phyloP scores from a whole-genome alignment of 1,284 basidiomycete genomes.

The Cystobasidium slooffiae region DNA sequence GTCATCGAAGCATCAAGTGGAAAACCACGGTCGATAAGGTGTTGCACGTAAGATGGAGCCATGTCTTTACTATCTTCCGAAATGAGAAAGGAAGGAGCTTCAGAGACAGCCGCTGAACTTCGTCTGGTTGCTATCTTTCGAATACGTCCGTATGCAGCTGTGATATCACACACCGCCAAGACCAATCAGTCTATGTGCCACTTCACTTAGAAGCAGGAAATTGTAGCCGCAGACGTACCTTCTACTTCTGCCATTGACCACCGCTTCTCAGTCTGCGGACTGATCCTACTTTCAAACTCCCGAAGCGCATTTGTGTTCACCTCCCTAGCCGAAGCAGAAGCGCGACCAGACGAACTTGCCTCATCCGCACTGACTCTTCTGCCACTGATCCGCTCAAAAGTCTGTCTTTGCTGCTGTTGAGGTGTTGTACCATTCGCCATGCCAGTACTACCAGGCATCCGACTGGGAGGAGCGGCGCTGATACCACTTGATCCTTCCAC shows the following conservation, averaged over 20 bases:
- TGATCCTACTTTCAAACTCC: conserved; percentile 4
- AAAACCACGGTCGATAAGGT: conserved; percentile 13
- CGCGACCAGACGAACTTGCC: background rate
- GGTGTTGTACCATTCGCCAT: background rate
- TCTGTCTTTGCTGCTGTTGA: background rate
- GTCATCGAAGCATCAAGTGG: conserved; percentile 16
- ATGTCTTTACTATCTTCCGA: conserved; percentile 32
- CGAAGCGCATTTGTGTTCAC: background rate
- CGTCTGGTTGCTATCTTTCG: conserved; percentile 14
- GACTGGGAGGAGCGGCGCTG: conserved; percentile 9
- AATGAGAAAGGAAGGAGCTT: conserved; percentile 20
- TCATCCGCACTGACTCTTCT: conserved; percentile 1
- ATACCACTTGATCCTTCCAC: conserved; percentile 36
- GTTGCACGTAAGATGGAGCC: conserved; percentile 18
- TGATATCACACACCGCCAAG: background rate
- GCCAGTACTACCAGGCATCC: background rate
- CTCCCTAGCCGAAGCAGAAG: background rate
- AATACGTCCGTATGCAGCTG: conserved; percentile 32
- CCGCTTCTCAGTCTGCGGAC: conserved; percentile 29
- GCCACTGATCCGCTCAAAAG: background rate
- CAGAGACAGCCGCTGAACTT: conserved; percentile 18
- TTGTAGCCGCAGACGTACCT: background rate
- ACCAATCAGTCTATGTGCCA: too few species aligned
- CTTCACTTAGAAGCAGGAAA: too few species aligned
- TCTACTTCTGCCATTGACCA: conserved; percentile 41